A percentile compares a stretch with the other conserved stretches of the same genome.
phyloP scores from a whole-genome alignment of 2,329 filamentous ascomycete species.

The Gliomastix tumulicola region DNA sequence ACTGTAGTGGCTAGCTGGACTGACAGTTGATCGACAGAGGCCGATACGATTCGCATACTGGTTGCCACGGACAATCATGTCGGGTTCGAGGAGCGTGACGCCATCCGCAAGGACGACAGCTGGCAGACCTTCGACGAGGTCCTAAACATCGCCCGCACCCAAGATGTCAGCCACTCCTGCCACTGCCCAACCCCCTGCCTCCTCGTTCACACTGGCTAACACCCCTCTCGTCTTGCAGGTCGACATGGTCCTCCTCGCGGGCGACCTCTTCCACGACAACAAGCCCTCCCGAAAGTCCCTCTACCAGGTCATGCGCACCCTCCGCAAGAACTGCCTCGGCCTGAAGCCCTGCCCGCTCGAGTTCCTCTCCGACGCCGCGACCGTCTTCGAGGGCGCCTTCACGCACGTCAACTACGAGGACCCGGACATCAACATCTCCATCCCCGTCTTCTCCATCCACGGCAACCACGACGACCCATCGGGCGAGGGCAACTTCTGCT shows the following conservation, averaged over 20 bases:
- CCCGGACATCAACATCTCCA: conserved; percentile 91
- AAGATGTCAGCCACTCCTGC: conserved; percentile 51
- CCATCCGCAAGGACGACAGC: conserved; percentile 92
- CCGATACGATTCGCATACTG: conserved; percentile 90
- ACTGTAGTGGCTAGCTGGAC: conserved; percentile 8
- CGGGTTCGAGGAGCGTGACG: conserved; percentile 88
- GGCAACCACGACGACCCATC: conserved; percentile 98
- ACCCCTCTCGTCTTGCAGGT: conserved; percentile 38
- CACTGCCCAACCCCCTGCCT: background rate
- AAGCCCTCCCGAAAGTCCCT: conserved; percentile 93
- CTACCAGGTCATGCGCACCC: conserved; percentile 93
- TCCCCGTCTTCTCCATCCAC: conserved; percentile 96
- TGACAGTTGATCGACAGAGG: too few relatives aligned
- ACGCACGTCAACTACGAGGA: conserved; percentile 98
- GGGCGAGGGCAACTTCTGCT: conserved; percentile 89
- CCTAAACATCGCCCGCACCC: conserved; percentile 76
- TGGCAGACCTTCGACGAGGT: conserved; percentile 96
- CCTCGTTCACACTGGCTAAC: background rate
- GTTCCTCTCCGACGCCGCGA: conserved; percentile 85
- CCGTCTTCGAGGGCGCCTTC: conserved; percentile 85
- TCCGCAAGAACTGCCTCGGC: conserved; percentile 88
- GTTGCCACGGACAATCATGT: conserved; percentile 97
- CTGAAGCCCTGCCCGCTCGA: conserved; percentile 94
- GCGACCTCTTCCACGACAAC: conserved; percentile 97
- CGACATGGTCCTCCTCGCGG: conserved; percentile 93